phyloP scores from a whole-genome alignment of 805 yeast species.

The Suhomyces prunicola region DNA sequence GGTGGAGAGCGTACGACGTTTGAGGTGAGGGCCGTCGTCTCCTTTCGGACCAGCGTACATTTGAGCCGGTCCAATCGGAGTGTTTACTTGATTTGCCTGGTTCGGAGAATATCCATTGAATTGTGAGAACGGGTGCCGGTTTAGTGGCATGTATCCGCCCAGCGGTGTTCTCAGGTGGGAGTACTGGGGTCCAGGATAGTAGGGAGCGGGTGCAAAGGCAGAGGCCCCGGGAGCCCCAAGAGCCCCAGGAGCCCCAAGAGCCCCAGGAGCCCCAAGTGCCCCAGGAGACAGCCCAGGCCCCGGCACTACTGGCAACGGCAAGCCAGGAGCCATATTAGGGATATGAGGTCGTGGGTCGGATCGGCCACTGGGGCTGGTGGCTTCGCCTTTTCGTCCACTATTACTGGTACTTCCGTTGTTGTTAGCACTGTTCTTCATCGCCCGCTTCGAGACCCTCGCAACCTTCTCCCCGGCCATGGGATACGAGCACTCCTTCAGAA shows the following conservation, averaged over 20 bases:
- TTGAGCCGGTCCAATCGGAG: too few species aligned
- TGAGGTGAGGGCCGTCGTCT: background rate
- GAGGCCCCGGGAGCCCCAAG: too few species aligned
- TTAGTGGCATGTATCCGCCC: background rate
- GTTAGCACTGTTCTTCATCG: background rate
- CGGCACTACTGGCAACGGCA: background rate
- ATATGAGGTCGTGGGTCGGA: background rate
- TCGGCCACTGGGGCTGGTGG: background rate
- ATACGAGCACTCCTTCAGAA: slow-evolving; percentile 33
- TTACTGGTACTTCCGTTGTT: too few species aligned
- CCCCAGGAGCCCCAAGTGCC: too few species aligned
- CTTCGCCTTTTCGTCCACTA: too few species aligned
- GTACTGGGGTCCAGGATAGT: background rate
- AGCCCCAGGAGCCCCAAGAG: too few species aligned
- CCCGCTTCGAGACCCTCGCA: slow-evolving; percentile 23
- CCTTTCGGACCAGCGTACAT: background rate
- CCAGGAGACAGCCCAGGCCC: too few species aligned
- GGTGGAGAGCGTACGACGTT: background rate
- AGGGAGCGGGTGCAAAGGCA: background rate
- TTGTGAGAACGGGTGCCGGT: background rate
- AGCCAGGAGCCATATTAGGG: background rate
- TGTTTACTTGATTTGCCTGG: too few species aligned
- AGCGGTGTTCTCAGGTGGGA: background rate
- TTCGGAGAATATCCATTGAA: background rate
- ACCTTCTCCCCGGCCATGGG: slow-evolving; percentile 37